Evolutionary conservation across 129 eudicot genomes (phyloP).

Genomic region (Rutidosis leptorrhynchoides): DNA sequence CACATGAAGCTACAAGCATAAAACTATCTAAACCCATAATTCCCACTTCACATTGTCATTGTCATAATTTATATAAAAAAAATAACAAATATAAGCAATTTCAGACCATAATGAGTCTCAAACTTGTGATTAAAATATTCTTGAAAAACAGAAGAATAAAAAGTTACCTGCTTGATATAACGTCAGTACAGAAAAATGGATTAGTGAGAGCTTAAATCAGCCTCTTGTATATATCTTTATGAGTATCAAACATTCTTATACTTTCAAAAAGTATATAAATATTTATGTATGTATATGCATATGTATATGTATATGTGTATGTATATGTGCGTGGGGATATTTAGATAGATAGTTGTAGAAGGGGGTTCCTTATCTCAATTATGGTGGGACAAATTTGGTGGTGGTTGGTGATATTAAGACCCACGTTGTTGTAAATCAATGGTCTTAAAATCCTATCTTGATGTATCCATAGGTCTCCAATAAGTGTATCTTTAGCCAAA

Average conservation of each 20-base stretch:
- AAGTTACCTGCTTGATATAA: conserved; percentile 20
- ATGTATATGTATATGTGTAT: background rate
- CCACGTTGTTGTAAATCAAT: conserved; percentile 31
- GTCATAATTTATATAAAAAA: background rate
- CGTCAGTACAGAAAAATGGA: conserved; percentile 7
- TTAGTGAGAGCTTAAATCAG: conserved; percentile 2
- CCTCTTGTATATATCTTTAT: background rate
- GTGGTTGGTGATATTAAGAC: conserved; percentile 30
- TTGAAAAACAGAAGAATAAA: background rate
- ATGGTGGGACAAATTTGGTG: conserved; percentile 16
- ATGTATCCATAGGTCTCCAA: conserved; percentile 10
- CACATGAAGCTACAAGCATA: conserved; percentile 10
- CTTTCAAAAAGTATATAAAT: background rate
- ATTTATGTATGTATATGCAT: conserved; percentile 9
- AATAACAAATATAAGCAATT: background rate
- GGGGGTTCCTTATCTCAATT: conserved; percentile 26
- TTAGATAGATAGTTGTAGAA: conserved; percentile 11
- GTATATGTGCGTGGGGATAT: conserved; percentile 8
- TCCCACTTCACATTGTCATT: conserved; percentile 7
- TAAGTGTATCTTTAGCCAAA: background rate
- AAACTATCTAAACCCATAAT: background rate
- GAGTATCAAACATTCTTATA: conserved; percentile 22
- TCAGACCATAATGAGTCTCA: background rate
- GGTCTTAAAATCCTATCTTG: conserved; percentile 30
- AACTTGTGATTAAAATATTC: background rate